Conservation (phyloP, 1,139 yeast species). For the Magnusiomyces ingens region DNA sequence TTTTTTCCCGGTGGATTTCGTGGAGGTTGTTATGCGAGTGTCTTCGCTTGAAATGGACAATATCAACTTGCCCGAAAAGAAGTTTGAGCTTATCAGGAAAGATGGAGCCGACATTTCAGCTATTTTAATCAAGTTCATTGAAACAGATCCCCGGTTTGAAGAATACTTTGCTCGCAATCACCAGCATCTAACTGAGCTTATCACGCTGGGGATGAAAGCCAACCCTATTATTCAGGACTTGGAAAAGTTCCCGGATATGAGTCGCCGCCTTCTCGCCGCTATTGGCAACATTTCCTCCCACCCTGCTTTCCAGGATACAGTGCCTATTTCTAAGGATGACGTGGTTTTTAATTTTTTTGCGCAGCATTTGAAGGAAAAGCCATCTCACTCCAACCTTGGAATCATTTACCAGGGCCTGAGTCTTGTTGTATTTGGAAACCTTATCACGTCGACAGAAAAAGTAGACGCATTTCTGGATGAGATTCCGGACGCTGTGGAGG, state of each 20-base stretch:
- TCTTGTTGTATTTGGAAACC: conserved; percentile 23
- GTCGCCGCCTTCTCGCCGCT: conserved; percentile 15
- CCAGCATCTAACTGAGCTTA: conserved; percentile 6
- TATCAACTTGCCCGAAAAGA: conserved; percentile 1
- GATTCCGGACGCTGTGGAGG: conserved; percentile 14
- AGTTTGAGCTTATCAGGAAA: conserved; percentile 6
- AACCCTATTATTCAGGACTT: conserved; percentile 17
- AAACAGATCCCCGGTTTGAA: conserved; percentile 13
- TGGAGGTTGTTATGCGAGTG: conserved; percentile 12
- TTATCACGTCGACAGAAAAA: conserved; percentile 16
- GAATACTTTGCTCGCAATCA: conserved; percentile 7
- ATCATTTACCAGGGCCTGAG: conserved; percentile 18
- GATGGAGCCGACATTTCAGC: conserved; percentile 11
- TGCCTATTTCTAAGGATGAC: conserved; percentile 13
- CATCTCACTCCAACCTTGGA: conserved; percentile 12
- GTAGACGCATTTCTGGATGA: conserved; percentile 15
- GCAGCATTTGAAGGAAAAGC: conserved; percentile 4
- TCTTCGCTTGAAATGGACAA: conserved; percentile 4
- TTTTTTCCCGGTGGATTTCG: conserved; percentile 4
- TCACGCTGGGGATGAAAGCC: conserved; percentile 20
- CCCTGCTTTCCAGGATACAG: conserved; percentile 15
- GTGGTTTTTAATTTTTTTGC: conserved; percentile 10
- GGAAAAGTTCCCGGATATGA: conserved; percentile 13
- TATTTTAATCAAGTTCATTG: conserved; percentile 13
- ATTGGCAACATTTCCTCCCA: conserved; percentile 24